Conservation (phyloP, 2,329 filamentous ascomycete species). For the Penicillium sp. region DNA sequence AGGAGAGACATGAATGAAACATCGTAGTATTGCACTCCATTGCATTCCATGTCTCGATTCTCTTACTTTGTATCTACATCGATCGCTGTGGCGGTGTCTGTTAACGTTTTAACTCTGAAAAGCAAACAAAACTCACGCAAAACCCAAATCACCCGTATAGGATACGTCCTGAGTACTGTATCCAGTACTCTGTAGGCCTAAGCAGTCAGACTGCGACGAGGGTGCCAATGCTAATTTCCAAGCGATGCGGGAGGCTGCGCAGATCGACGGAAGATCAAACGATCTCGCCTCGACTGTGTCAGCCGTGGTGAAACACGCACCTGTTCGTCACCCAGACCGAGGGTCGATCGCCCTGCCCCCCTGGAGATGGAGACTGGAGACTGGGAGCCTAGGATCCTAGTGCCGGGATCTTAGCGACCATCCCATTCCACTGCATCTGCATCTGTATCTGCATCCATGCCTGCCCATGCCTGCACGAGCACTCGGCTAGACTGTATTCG, state of each 20-base stretch:
- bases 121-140: not conserved
- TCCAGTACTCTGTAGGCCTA: too few species aligned
- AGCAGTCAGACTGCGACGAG: too few species aligned
- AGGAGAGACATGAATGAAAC: too few species aligned
- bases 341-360: slow-evolving; percentile 8
- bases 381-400: not conserved
- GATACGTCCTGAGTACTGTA: too few species aligned
- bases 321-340: slow-evolving; percentile 24
- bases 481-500: slow-evolving; percentile 1
- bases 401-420: slow-evolving; percentile 20
- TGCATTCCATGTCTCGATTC: too few species aligned
- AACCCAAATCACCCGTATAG: not conserved
- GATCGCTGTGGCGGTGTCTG: too few species aligned
- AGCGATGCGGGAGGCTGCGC: slow-evolving; percentile 1
- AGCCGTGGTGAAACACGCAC: slow-evolving; percentile 26
- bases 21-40: too few species aligned
- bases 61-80: too few species aligned
- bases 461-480: slow-evolving; percentile 1
- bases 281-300: slow-evolving; percentile 16
- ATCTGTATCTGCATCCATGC: too few species aligned
- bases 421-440: too few species aligned
- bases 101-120: not conserved
- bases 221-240: too few species aligned
- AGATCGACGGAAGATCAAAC: slow-evolving; percentile 22
- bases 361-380: not conserved